Conservation (phyloP, 129 eudicot genomes). For the Silybum marianum region DNA sequence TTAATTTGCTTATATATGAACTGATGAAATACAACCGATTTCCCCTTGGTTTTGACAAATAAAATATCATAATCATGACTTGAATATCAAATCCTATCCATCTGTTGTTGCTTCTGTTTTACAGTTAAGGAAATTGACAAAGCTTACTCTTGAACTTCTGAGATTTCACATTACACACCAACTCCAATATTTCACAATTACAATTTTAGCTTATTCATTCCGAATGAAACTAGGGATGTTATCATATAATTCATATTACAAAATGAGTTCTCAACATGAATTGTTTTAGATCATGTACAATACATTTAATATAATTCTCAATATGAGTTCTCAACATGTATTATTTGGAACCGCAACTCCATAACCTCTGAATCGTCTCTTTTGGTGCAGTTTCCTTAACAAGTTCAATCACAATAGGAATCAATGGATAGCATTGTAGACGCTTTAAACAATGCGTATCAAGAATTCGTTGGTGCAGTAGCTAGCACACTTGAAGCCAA, state of each 20-base stretch:
- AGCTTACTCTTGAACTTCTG: background rate
- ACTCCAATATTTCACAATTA: no score
- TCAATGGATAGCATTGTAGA: constrained; percentile 85
- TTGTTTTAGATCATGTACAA: background rate
- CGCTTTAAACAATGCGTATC: constrained; percentile 69
- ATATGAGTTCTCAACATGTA: no score
- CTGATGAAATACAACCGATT: no score
- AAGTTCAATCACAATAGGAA: background rate
- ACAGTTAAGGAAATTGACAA: no score
- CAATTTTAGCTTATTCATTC: no score
- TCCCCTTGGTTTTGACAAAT: no score
- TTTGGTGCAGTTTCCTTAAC: constrained; percentile 5
- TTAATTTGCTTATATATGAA: no score
- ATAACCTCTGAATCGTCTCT: background rate
- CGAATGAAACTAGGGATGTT: background rate
- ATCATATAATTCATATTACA: background rate
- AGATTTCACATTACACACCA: background rate
- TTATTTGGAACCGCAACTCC: background rate
- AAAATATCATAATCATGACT: no score
- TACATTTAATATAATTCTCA: background rate
- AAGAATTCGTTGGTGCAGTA: constrained; percentile 61
- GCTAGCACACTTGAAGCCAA: constrained; percentile 70
- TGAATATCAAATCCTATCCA: no score
- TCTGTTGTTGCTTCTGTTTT: no score
- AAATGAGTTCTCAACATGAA: background rate